Evolutionary conservation across 352 stramenopile genomes (phyloP).

Genomic region (Phytophthora uliginosa): DNA sequence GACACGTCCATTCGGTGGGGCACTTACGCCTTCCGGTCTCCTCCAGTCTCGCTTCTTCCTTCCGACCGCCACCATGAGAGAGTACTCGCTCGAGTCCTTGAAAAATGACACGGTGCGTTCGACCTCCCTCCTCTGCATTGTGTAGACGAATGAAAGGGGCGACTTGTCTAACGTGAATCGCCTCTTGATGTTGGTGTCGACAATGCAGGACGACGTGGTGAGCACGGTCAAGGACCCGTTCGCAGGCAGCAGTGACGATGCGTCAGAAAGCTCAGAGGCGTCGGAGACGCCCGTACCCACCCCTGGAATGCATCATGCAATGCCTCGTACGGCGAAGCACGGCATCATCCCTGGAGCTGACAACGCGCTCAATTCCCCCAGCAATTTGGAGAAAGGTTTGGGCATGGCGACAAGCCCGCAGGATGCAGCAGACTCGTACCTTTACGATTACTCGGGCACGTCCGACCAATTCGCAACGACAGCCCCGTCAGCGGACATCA

Average conservation of each 20-base stretch:
- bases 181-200: not conserved
- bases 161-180: conserved; percentile 13
- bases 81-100: conserved; percentile 40
- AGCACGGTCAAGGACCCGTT: conserved; percentile 21
- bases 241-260: conserved; percentile 7
- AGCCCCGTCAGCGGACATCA: conserved; percentile 4
- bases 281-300: conserved; percentile 1
- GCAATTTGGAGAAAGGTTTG: not conserved
- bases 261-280: conserved; percentile 2
- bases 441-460: conserved; percentile 12
- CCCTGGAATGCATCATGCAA: not conserved
- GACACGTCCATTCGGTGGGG: conserved; percentile 32
- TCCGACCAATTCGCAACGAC: conserved; percentile 17
- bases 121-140: not conserved
- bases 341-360: not conserved
- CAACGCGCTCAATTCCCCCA: not conserved
- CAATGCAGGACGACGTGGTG: conserved; percentile 19
- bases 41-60: conserved; percentile 40
- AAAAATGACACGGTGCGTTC: conserved; percentile 34
- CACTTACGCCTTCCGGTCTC: conserved; percentile 9
- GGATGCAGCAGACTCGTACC: conserved; percentile 6
- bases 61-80: conserved; percentile 28
- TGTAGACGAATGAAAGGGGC: not conserved
- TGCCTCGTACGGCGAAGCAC: not conserved
- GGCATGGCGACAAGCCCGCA: not conserved